Base-by-base conservation (phyloP, 805 yeast genomes). In the Kuraishia capsulata region DNA sequence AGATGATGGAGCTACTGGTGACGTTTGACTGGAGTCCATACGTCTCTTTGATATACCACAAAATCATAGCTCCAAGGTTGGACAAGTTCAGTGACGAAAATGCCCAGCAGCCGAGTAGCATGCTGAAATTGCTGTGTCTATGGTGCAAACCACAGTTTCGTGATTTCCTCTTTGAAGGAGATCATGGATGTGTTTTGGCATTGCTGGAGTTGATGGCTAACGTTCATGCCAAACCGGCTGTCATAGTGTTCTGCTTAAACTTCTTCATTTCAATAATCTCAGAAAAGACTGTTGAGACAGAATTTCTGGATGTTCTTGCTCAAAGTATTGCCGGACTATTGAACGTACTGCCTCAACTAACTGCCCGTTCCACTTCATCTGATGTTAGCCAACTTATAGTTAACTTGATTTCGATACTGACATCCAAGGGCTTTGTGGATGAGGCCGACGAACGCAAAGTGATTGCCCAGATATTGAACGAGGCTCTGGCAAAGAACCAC, bases 41-140 rank as follows among this genome's bases (percentile, higher is more conserved):
- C 44, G 66, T 73, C 16, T 61, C 62, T 11, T 47, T 57, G 2
- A 71, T 92, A 10, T 81, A 73, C 50, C 53, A 57, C 3, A 52
- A 62, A 19, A 64, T 87, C 18, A 62, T 90, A 11, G 49, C 55
- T 17, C 88, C 95, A 5, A 73, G 94, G 50, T 64, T 92, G 47
- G 64, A 43, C 1, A 63, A 69, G 10, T 90, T 90, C 56, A 81
- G 81, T 3, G 69, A 62, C 30, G 95, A 83, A 49, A 92, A 90
- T 54, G 63, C 81, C 24, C 94, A 87, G 52, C 87, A 82, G 49
- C 80, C 90, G 1, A 87, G 97, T 0, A 71, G 95, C 0, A 54
- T 90, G 33, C 61, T 89, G 73, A 73, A 67, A 40, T 53, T 87
- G 8, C 71, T 90, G 49, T 57, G 75, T 5, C 73, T 95, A 78